Evolutionary conservation across 1,284 basidiomycete genomes (phyloP), one percentile per base, ranked within the genome.

Genomic region (Rhodotorula sp.): DNA sequence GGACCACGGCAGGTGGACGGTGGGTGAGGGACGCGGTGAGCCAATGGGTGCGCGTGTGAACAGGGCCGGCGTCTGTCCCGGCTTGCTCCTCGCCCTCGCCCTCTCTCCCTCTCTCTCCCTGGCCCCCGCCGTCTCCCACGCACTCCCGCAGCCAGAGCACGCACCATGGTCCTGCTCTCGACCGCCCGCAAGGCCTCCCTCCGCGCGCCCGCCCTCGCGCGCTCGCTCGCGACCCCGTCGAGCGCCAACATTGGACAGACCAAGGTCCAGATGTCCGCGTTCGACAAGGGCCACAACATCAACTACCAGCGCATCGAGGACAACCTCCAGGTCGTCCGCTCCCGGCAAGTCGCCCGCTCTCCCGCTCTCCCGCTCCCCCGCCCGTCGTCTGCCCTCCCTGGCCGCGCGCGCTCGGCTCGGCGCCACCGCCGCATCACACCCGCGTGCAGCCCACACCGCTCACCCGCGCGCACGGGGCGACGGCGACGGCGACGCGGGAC

Each of bases 231-330:
- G 79, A 92, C 89, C 76, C 88, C 85, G 77, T 85, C 87, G 26
- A 84, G 87, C 62, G 85, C 88, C 76, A 52, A 51, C 59, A 94
- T 95, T 77, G 92, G 92, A 71, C 91, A 92, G 80, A 93, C 88
- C 75, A 93, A 94, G 84, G 93, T 96, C 65, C 83, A 90, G 77
- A 95, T 96, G 92, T 92, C 90, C 62, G 84, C 88, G 72, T 86
- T 93, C 75, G 92, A 95, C 83, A 87, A 89, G 79, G 88, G 87
- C 68, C 74, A 87, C 72, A 95, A 86, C 81, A 94, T 97, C 84
- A 96, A 97, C 87, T 97, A 97, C 82, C 94, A 78, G 70, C 69
- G 75, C 65, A 75, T 75, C 67, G 74, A 75, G 64, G 74, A 75
- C 65, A 75, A 75, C 71, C 70, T 75, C 34, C 63, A 61, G 59